Evolutionary conservation across 805 yeast genomes (phyloP).

Genomic region (Ogataea sp.): DNA sequence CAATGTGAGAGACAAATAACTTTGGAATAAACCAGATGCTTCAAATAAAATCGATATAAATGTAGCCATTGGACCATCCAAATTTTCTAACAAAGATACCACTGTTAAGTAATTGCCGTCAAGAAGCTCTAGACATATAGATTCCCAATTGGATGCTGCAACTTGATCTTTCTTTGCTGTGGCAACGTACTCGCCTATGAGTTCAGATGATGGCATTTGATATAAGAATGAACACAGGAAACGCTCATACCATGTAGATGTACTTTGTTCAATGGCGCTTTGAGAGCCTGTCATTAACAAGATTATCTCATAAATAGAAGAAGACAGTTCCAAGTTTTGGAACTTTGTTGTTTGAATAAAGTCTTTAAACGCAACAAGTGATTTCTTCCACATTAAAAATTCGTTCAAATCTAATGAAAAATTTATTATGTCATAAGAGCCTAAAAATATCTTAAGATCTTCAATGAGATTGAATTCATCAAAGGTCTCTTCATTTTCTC

Average conservation of each 20-base stretch:
- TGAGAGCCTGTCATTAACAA: constrained; percentile 39
- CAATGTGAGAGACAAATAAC: constrained; percentile 17
- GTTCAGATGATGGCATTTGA: constrained; percentile 45
- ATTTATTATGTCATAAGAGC: constrained; percentile 27
- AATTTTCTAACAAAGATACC: constrained; percentile 47
- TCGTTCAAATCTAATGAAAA: constrained; percentile 30
- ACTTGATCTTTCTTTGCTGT: constrained; percentile 25
- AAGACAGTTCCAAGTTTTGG: constrained; percentile 20
- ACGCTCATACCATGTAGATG: constrained; percentile 64
- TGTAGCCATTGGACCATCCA: constrained; percentile 59
- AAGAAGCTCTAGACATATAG: constrained; percentile 46
- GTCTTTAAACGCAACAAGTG: constrained; percentile 43
- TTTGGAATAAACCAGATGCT: constrained; percentile 49
- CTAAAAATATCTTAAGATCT: constrained; percentile 32
- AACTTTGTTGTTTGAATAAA: constrained; percentile 18
- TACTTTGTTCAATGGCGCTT: constrained; percentile 38
- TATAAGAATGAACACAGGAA: constrained; percentile 33
- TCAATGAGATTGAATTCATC: constrained; percentile 29
- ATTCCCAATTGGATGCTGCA: constrained; percentile 40
- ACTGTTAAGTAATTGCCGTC: constrained; percentile 50
- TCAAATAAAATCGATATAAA: constrained; percentile 55
- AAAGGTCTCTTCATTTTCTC: constrained; percentile 16
- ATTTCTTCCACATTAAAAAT: constrained; percentile 42
- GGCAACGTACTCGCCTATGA: constrained; percentile 33
- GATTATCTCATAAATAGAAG: constrained; percentile 33